Percentiles rank a stretch among this genome's conserved stretches.
phyloP scores from a whole-genome alignment of 257 asterid species.

The Cynanchum wilfordii region DNA sequence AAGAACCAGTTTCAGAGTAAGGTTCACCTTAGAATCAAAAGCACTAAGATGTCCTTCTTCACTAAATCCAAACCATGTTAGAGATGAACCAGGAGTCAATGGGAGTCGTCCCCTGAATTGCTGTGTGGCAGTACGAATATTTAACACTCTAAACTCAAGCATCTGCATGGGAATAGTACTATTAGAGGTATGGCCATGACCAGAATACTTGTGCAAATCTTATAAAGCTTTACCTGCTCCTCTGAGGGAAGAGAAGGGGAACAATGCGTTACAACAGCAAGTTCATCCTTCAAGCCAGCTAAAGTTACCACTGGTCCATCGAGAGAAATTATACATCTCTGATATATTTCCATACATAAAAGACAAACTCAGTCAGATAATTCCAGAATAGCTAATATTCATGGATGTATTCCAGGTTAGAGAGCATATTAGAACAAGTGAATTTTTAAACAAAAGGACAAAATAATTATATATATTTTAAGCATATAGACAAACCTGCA shows the following conservation, averaged over 20 bases:
- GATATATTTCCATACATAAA: slow-evolving; percentile 21
- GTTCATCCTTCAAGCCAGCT: slow-evolving; percentile 78
- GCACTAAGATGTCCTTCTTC: slow-evolving; percentile 92
- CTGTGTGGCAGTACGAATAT: slow-evolving; percentile 48
- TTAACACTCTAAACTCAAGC: slow-evolving; percentile 81
- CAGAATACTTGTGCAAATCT: neutral
- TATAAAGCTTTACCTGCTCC: slow-evolving; percentile 61
- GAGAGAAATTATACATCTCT: slow-evolving; percentile 70
- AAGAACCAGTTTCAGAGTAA: slow-evolving; percentile 10
- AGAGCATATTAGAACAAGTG: neutral
- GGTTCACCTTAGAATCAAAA: slow-evolving; percentile 82
- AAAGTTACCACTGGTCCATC: slow-evolving; percentile 96
- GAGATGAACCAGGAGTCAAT: slow-evolving; percentile 84
- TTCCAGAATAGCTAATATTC: slow-evolving; percentile 5
- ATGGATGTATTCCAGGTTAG: neutral
- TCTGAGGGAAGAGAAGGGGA: slow-evolving; percentile 79
- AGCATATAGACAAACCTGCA: slow-evolving; percentile 62
- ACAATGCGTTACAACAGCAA: slow-evolving; percentile 75
- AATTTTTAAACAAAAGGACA: neutral
- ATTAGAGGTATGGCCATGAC: slow-evolving; percentile 8
- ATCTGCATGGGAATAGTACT: slow-evolving; percentile 43
- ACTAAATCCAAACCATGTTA: slow-evolving; percentile 91
- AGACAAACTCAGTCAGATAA: slow-evolving; percentile 16
- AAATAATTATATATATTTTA: neutral
- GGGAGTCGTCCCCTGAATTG: slow-evolving; percentile 64